Conservation (phyloP, 2,329 filamentous ascomycete genomes). For the Penicillium expansum region DNA sequence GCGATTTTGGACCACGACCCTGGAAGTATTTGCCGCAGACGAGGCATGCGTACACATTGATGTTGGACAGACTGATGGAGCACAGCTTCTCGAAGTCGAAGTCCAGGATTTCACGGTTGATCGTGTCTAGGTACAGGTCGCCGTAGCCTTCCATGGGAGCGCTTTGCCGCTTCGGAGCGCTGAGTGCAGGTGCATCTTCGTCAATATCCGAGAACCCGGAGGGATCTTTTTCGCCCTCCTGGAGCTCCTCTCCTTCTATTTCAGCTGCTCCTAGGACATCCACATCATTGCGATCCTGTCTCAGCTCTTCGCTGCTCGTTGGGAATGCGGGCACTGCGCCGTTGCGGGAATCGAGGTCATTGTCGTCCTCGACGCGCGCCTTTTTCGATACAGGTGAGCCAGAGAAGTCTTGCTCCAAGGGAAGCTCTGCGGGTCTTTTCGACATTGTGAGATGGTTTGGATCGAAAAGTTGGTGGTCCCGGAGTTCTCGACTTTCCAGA, state of each 20-base stretch:
- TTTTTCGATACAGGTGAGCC: conserved; percentile 48
- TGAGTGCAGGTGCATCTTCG: conserved; percentile 37
- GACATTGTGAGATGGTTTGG: conserved; percentile 38
- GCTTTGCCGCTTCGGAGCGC: conserved; percentile 59
- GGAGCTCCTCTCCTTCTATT: conserved; percentile 61
- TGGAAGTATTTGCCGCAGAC: conserved; percentile 98
- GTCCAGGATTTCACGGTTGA: conserved; percentile 87
- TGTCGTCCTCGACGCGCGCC: conserved; percentile 40
- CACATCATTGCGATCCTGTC: conserved; percentile 37
- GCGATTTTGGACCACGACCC: conserved; percentile 86
- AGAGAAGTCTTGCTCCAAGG: conserved; percentile 37
- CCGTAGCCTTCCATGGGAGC: conserved; percentile 85
- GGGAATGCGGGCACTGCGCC: conserved; percentile 25
- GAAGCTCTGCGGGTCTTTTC: conserved; percentile 47
- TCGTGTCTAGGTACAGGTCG: conserved; percentile 96
- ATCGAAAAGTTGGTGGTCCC: conserved; percentile 7
- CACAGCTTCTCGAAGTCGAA: conserved; percentile 99
- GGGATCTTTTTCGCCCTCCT: conserved; percentile 32
- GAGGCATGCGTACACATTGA: conserved; percentile 97
- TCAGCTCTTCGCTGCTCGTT: conserved; percentile 32
- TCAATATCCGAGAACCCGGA: conserved; percentile 33
- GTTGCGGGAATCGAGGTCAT: conserved; percentile 25
- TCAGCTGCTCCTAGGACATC: conserved; percentile 58
- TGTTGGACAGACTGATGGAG: conserved; percentile 92
- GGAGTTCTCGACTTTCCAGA: conserved; percentile 22